These are phyloP conservation scores for Lepidium campestre DNA, from an alignment of 441 rosid genomes.

Conservation along the genomic window DNA sequence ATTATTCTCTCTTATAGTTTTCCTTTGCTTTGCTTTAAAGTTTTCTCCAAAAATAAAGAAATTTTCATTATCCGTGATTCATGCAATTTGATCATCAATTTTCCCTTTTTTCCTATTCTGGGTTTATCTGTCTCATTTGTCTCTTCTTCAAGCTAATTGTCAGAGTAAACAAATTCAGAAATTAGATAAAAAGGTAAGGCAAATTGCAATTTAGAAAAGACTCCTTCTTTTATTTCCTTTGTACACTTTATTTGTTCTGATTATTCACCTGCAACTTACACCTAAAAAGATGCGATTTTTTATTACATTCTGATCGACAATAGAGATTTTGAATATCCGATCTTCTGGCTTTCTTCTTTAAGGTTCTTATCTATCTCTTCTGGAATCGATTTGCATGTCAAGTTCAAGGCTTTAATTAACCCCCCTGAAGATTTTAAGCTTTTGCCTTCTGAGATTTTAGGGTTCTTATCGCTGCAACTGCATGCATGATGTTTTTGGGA, in stretches of 20 bases:
- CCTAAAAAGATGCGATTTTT: slow-evolving; percentile 14
- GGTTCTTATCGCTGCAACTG: slow-evolving; percentile 8
- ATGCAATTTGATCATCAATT: background rate
- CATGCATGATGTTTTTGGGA: slow-evolving; percentile 8
- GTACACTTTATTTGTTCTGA: slow-evolving; percentile 1
- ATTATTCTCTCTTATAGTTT: background rate
- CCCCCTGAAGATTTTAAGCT: background rate
- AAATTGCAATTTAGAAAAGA: background rate
- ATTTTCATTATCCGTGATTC: slow-evolving; percentile 13
- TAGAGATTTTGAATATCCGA: background rate
- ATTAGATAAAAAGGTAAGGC: background rate
- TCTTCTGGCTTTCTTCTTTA: background rate
- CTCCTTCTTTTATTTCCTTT: background rate
- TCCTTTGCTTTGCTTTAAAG: slow-evolving; percentile 19
- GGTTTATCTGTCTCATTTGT: background rate
- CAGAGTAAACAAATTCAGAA: slow-evolving; percentile 5
- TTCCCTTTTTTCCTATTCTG: background rate
- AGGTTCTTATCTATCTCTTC: background rate
- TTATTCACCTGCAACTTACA: slow-evolving; percentile 14
- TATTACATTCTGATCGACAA: background rate
- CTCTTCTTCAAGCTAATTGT: slow-evolving; percentile 1
- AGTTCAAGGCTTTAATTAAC: background rate
- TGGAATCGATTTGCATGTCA: slow-evolving; percentile 17
- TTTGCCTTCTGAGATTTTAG: background rate
- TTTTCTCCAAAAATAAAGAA: background rate